These are phyloP conservation scores for Saksenaea vasiformis DNA, from an alignment of 371 early-diverging fungal genomes.

Conservation along the genomic window DNA sequence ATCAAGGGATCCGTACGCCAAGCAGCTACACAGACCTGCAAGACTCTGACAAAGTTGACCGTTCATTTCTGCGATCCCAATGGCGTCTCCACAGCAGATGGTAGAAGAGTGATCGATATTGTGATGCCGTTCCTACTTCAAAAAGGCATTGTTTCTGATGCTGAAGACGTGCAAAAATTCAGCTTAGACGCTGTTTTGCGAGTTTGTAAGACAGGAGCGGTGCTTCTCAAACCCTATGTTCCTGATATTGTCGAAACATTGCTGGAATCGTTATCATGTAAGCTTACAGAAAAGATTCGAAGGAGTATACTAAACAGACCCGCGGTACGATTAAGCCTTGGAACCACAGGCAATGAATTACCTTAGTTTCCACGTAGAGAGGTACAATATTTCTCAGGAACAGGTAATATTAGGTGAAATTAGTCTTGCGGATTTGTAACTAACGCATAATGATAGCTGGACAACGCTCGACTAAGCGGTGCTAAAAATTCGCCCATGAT, in stretches of 20 bases:
- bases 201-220: slow-evolving; percentile 78
- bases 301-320: neutral
- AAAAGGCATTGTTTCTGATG: slow-evolving; percentile 80
- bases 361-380: slow-evolving; percentile 87
- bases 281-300: neutral
- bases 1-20: slow-evolving; percentile 91
- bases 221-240: slow-evolving; percentile 72
- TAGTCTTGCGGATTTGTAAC: neutral
- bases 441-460: slow-evolving; percentile 41
- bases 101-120: slow-evolving; percentile 71
- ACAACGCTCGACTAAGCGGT: slow-evolving; percentile 71
- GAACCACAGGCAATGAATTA: slow-evolving; percentile 76
- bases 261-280: slow-evolving; percentile 81
- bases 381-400: slow-evolving; percentile 85
- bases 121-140: slow-evolving; percentile 87
- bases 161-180: slow-evolving; percentile 88
- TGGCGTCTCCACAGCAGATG: slow-evolving; percentile 56
- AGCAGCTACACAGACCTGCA: slow-evolving; percentile 82
- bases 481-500: slow-evolving; percentile 81
- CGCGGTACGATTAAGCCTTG: slow-evolving; percentile 24
- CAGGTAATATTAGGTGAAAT: slow-evolving; percentile 42
- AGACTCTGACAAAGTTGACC: slow-evolving; percentile 76
- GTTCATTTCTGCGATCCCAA: slow-evolving; percentile 85
- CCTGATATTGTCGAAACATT: slow-evolving; percentile 73
- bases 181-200: slow-evolving; percentile 80